Conservation (phyloP, 495 filamentous ascomycete genomes). For the Aspergillus cristatus region DNA sequence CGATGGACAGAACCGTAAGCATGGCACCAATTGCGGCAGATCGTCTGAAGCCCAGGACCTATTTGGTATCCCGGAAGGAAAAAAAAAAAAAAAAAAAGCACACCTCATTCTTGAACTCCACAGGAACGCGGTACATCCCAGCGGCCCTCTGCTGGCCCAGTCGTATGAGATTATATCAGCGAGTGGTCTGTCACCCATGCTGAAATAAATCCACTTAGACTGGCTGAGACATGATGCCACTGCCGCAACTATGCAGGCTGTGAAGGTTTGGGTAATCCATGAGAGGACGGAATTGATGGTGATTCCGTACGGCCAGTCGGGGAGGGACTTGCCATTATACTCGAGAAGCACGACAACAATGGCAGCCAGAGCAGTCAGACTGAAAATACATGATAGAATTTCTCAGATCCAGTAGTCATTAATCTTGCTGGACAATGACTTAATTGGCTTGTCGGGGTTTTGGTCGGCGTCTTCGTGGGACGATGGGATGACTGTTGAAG, state of each 20-base stretch:
- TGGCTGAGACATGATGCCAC: neutral
- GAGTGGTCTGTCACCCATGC: neutral
- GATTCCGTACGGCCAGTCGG: constrained; percentile 22
- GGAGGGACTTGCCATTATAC: constrained; percentile 18
- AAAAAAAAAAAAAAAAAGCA: neutral
- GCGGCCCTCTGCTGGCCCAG: neutral
- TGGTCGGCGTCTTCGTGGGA: neutral
- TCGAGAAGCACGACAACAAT: constrained; percentile 16
- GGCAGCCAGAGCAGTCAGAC: constrained; percentile 3
- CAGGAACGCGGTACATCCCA: neutral
- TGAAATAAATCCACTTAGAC: constrained; percentile 1
- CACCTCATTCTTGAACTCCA: constrained; percentile 1
- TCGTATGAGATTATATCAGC: constrained; percentile 1
- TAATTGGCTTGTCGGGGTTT: neutral
- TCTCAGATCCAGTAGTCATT: constrained; percentile 8
- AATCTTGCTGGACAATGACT: neutral
- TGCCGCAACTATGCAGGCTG: neutral
- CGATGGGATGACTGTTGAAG: neutral
- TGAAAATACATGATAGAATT: constrained; percentile 4
- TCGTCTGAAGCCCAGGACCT: too few species aligned
- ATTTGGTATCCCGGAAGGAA: too few species aligned
- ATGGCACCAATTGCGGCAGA: neutral
- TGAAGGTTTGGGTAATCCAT: neutral
- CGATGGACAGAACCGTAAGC: neutral
- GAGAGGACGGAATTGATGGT: constrained; percentile 18